Evolutionary conservation across 2,329 filamentous ascomycete species (phyloP).

Genomic region (Fusarium humuli): DNA sequence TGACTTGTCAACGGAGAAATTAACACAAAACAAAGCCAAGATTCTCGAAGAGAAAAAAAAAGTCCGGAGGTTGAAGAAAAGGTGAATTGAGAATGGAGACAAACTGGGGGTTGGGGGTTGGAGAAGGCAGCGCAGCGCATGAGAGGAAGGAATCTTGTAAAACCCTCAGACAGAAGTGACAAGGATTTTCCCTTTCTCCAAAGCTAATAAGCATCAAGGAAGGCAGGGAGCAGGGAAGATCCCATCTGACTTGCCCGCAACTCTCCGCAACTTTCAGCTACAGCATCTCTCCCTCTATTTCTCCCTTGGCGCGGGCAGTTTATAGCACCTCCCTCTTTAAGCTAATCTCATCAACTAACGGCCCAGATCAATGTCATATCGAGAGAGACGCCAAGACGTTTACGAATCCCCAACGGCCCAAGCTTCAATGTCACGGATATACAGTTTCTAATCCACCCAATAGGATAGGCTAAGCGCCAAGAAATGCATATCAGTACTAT

Average conservation of each 20-base stretch:
- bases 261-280: not conserved
- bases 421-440: constrained; percentile 2
- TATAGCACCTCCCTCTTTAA: constrained; percentile 17
- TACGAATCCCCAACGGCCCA: constrained; percentile 8
- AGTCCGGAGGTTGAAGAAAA: constrained; percentile 30
- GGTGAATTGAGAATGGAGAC: constrained; percentile 12
- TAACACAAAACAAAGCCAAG: constrained; percentile 2
- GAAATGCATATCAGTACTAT: not conserved
- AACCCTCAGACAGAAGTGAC: constrained; percentile 14
- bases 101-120: constrained; percentile 31
- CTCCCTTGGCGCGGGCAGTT: constrained; percentile 9
- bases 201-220: constrained; percentile 22
- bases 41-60: not conserved
- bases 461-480: constrained; percentile 10
- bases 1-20: constrained; percentile 1
- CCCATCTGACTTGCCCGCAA: constrained; percentile 9
- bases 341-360: not conserved
- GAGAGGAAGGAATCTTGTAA: constrained; percentile 5
- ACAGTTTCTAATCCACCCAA: constrained; percentile 2
- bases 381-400: constrained; percentile 9
- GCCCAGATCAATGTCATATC: not conserved
- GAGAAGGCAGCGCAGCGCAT: not conserved
- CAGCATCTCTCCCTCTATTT: not conserved
- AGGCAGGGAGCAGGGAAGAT: constrained; percentile 27
- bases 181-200: constrained; percentile 31